Conservation (phyloP, 352 stramenopile species). For the Phytophthora brassicae region DNA sequence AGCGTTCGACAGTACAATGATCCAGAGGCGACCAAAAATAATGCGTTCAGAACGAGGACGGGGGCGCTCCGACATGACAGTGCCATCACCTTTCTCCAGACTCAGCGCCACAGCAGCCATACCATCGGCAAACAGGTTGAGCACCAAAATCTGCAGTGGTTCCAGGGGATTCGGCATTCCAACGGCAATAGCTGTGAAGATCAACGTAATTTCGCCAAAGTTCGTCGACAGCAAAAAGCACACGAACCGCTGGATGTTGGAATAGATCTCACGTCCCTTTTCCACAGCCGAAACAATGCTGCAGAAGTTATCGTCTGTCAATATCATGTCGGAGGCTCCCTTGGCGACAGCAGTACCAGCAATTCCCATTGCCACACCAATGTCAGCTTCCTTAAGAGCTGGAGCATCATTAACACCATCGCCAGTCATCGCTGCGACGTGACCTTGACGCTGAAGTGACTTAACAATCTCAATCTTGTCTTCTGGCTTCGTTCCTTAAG, state of each 20-base stretch:
- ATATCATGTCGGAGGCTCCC: slow-evolving; percentile 96
- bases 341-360: slow-evolving; percentile 97
- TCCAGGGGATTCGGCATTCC: slow-evolving; percentile 90
- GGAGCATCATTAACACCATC: slow-evolving; percentile 98
- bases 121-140: slow-evolving; percentile 98
- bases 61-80: slow-evolving; percentile 61
- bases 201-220: slow-evolving; percentile 92
- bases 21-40: slow-evolving; percentile 68
- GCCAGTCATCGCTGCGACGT: slow-evolving; percentile 95
- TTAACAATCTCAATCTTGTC: slow-evolving; percentile 97
- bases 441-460: slow-evolving; percentile 85
- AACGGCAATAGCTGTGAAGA: slow-evolving; percentile 63
- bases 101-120: slow-evolving; percentile 74
- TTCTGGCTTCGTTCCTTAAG: slow-evolving; percentile 93
- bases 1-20: slow-evolving; percentile 66
- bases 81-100: slow-evolving; percentile 70
- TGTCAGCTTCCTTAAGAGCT: slow-evolving; percentile 95
- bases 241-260: slow-evolving; percentile 97
- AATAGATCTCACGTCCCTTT: slow-evolving; percentile 96
- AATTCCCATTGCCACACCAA: slow-evolving; percentile 97
- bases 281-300: slow-evolving; percentile 97
- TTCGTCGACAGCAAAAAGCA: slow-evolving; percentile 98
- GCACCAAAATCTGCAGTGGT: slow-evolving; percentile 96
- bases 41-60: slow-evolving; percentile 63
- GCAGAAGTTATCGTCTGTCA: slow-evolving; percentile 98